Evolutionary conservation across 1,139 yeast species (phyloP).

Genomic region (Geotrichum australiense): DNA sequence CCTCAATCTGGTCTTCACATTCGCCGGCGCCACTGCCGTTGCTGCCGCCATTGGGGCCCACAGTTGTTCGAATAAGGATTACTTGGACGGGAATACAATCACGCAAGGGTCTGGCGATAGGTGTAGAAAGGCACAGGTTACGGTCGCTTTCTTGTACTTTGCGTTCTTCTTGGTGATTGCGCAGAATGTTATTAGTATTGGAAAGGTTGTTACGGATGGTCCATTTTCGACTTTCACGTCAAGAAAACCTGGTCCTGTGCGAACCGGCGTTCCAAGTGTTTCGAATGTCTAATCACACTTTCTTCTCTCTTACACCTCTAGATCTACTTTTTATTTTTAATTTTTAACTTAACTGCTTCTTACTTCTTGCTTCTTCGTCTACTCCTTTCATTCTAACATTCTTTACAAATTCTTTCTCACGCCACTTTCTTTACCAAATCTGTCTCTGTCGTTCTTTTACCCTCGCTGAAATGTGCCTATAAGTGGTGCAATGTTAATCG

Average conservation of each 20-base stretch:
- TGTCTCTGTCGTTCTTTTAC: too few species aligned
- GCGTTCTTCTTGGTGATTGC: constrained; percentile 69
- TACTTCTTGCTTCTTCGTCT: too few species aligned
- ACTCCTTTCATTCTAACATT: too few species aligned
- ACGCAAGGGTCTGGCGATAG: constrained; percentile 70
- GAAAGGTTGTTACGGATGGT: constrained; percentile 61
- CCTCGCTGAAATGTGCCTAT: too few species aligned
- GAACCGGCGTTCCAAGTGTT: constrained; percentile 75
- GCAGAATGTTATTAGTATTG: constrained; percentile 55
- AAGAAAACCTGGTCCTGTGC: constrained; percentile 48
- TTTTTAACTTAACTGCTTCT: too few species aligned
- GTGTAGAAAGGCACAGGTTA: constrained; percentile 94
- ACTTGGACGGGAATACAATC: constrained; percentile 58
- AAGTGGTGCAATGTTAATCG: too few species aligned
- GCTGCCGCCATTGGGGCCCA: constrained; percentile 85
- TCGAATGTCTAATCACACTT: constrained; percentile 14
- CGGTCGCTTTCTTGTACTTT: constrained; percentile 85
- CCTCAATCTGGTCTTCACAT: constrained; percentile 82
- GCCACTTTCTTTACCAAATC: too few species aligned
- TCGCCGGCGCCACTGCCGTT: constrained; percentile 89
- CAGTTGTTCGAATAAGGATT: constrained; percentile 66
- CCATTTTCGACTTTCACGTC: constrained; percentile 44
- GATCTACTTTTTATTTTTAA: too few species aligned
- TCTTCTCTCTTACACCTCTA: too few species aligned
- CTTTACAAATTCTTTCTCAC: too few species aligned